Evolutionary conservation across 345 rosid species (phyloP), one percentile per base, ranked within the genome.

Genomic region (Camelina neglecta): DNA sequence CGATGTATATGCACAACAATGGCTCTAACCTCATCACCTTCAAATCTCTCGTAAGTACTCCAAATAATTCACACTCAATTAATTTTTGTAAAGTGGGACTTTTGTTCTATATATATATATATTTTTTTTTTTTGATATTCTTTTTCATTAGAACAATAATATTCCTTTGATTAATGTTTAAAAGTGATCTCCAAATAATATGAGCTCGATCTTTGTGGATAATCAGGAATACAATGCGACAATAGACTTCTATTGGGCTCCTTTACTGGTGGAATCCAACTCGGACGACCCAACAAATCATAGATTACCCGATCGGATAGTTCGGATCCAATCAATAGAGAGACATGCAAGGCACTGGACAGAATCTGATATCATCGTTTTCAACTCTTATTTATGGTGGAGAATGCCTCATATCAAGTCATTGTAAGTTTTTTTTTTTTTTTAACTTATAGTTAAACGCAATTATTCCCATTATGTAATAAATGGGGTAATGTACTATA

Each of bases 311-410:
- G 83, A 95, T 12, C 82, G 94, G 35, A 82, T 87, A 39, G 93
- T 92, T 29, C 83, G 89, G 74, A 86, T 91, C 11, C 93, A 92
- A 72, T 85, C 94, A 23, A 93, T 95, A 10, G 86, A 89, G 45
- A 95, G 76, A 78, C 99, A 95, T 70, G 98, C 91, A 0, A 83
- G 81, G 66, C 85, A 85, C 44, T 95, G 99, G 99, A 90, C 91
- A 1, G 68, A 86, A 11, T 88, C 87, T 7, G 93, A 90, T 79
- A 76, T 87, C 42, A 85, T 95, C 26, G 84, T 95, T 18, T 92
- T 92, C 57, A 89, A 95, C 80, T 86, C 98, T 5, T 95, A 92
- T 60, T 85, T 90, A 21, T 95, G 99, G 99, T 93, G 99, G 99
- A 89, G 90, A 84, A 81, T 79, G 57, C 75, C 86, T 56, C 39